Percentiles rank a stretch among this genome's conserved stretches.
These are phyloP conservation scores for Cutaneotrichosporon spelunceum DNA, from an alignment of 1,284 basidiomycete species.

Conservation along the genomic window DNA sequence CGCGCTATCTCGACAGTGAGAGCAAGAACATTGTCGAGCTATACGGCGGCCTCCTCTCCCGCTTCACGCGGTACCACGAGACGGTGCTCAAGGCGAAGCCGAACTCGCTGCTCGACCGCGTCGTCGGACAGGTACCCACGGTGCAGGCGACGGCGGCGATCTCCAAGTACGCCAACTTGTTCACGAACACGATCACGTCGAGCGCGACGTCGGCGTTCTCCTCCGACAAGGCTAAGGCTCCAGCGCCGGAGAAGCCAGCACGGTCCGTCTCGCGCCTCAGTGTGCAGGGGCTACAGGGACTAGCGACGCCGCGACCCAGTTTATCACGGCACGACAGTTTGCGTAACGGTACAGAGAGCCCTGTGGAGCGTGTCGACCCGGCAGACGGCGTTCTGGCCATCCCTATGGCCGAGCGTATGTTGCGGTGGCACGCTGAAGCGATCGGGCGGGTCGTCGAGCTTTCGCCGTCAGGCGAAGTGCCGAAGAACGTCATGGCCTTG, in stretches of 20 bases:
- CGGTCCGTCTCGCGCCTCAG: conserved; percentile 16
- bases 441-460: conserved; percentile 88
- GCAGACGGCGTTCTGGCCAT: conserved; percentile 76
- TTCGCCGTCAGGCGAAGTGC: conserved; percentile 74
- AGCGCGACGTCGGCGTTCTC: conserved; percentile 26
- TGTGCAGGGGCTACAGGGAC: conserved; percentile 8
- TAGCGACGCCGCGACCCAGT: conserved; percentile 11
- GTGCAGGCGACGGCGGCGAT: conserved; percentile 57
- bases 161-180: conserved; percentile 71
- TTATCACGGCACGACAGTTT: conserved; percentile 8
- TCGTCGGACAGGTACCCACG: conserved; percentile 66
- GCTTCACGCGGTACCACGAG: conserved; percentile 85
- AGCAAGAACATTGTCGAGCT: conserved; percentile 79
- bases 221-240: conserved; percentile 32
- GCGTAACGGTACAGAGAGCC: conserved; percentile 9
- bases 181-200: conserved; percentile 40
- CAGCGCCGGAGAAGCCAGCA: background rate
- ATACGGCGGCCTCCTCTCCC: conserved; percentile 69
- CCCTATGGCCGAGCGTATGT: conserved; percentile 77
- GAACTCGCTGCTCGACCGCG: conserved; percentile 79
- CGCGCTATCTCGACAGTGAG: conserved; percentile 88
- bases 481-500: conserved; percentile 83
- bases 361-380: conserved; percentile 51
- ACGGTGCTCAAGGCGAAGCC: conserved; percentile 75
- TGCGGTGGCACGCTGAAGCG: conserved; percentile 94